phyloP scores from a whole-genome alignment of 129 eudicot genomes.

The Tagetes patula region DNA sequence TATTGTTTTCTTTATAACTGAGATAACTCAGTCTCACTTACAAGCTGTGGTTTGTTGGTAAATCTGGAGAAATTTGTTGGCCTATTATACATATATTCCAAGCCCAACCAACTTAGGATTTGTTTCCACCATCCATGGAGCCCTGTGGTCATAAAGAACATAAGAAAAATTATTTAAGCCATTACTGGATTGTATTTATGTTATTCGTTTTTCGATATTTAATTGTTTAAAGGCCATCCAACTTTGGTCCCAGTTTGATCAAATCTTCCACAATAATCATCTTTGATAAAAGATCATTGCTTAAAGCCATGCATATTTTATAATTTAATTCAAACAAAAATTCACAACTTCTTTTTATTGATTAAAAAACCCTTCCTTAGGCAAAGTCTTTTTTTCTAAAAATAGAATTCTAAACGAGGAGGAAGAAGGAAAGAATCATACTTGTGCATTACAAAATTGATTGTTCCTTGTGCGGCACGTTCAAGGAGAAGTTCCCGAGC shows the following conservation, averaged over 20 bases:
- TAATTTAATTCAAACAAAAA: constrained; percentile 14
- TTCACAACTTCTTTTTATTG: not conserved
- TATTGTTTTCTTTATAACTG: not conserved
- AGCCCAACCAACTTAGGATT: constrained; percentile 79
- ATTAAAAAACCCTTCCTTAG: not conserved
- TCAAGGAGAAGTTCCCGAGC: constrained; percentile 78
- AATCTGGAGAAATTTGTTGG: constrained; percentile 19
- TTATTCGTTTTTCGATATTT: too few species aligned
- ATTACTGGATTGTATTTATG: too few species aligned
- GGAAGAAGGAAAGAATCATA: constrained; percentile 27
- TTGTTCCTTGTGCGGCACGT: constrained; percentile 86
- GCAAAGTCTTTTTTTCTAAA: not conserved
- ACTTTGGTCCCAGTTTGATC: too few species aligned
- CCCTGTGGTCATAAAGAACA: constrained; percentile 37
- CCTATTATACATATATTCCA: constrained; percentile 64
- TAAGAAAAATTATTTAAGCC: too few species aligned
- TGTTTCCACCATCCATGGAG: constrained; percentile 99
- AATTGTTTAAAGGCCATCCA: too few species aligned
- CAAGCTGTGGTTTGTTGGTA: constrained; percentile 23
- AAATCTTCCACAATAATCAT: too few species aligned
- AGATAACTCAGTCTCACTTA: constrained; percentile 4
- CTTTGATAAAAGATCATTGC: too few species aligned
- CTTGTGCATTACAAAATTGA: constrained; percentile 84
- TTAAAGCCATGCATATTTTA: not conserved
- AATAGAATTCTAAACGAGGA: not conserved